Conservation (phyloP, 345 rosid species). For the Salix suchowensis region DNA sequence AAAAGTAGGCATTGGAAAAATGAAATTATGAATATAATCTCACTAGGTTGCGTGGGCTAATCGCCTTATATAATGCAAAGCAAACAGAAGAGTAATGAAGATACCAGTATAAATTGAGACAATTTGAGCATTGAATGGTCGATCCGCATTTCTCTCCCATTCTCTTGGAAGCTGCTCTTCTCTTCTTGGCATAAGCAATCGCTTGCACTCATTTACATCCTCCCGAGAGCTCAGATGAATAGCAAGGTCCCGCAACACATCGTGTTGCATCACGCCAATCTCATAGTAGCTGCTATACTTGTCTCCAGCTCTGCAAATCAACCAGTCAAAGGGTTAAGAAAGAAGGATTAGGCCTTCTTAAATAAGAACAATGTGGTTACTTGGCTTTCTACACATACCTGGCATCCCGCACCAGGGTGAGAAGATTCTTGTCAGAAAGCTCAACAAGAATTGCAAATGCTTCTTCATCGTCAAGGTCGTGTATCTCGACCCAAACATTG, state of each 20-base stretch:
- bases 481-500: conserved; percentile 81
- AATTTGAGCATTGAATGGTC: conserved; percentile 59
- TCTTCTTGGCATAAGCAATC: conserved; percentile 75
- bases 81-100: background rate
- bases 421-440: conserved; percentile 71
- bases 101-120: conserved; percentile 83
- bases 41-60: background rate
- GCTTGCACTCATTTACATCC: conserved; percentile 38
- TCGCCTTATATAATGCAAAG: background rate
- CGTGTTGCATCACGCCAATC: conserved; percentile 74
- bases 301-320: conserved; percentile 60
- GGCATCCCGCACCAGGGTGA: conserved; percentile 75
- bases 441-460: conserved; percentile 69
- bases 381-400: conserved; percentile 31
- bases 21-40: background rate
- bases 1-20: background rate
- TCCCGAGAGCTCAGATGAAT: conserved; percentile 49
- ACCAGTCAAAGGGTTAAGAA: conserved; percentile 5
- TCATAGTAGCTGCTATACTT: conserved; percentile 63
- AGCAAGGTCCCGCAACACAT: conserved; percentile 86
- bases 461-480: conserved; percentile 47
- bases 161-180: conserved; percentile 57
- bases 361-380: background rate
- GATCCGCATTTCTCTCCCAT: conserved; percentile 70
- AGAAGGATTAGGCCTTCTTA: background rate